phyloP scores from a whole-genome alignment of 768 basidiomycete genomes.

The Naganishia friedmannii region DNA sequence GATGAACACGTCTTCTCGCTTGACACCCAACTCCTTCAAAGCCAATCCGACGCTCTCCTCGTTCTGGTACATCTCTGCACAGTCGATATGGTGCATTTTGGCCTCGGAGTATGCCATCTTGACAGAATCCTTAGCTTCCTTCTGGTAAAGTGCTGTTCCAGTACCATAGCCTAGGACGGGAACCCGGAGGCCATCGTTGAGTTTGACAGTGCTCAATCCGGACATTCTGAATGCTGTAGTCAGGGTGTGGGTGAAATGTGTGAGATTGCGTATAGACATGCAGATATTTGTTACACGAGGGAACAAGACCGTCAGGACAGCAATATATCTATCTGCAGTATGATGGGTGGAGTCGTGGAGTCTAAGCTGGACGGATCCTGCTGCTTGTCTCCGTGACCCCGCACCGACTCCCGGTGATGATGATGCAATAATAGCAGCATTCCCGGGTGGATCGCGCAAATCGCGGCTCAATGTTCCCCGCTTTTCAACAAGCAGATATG shows the following conservation, averaged over 20 bases:
- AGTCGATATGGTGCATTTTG: conserved; percentile 20
- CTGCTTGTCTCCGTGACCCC: too few relatives aligned
- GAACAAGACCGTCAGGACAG: not conserved
- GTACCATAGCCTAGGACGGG: conserved; percentile 41
- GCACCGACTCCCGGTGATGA: too few relatives aligned
- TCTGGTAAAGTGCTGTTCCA: conserved; percentile 18
- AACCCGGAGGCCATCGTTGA: conserved; percentile 40
- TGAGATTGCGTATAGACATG: not conserved
- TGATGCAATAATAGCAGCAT: not conserved
- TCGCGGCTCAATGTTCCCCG: conserved; percentile 17
- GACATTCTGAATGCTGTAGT: conserved; percentile 5
- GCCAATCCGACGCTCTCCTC: conserved; percentile 47
- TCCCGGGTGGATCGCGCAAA: not conserved
- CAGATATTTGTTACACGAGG: too few relatives aligned
- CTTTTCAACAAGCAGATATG: not conserved
- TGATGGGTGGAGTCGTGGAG: too few relatives aligned
- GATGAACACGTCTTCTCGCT: conserved; percentile 57
- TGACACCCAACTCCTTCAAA: conserved; percentile 39
- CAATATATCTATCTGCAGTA: not conserved
- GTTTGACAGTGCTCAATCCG: conserved; percentile 30
- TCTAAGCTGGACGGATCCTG: not conserved
- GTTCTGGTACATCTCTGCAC: conserved; percentile 48
- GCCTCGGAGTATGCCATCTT: conserved; percentile 23
- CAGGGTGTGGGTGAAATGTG: not conserved
- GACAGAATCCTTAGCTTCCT: conserved; percentile 25